Base-by-base conservation (phyloP, 306 rosid species). In the Fragaria nilgerrensis region DNA sequence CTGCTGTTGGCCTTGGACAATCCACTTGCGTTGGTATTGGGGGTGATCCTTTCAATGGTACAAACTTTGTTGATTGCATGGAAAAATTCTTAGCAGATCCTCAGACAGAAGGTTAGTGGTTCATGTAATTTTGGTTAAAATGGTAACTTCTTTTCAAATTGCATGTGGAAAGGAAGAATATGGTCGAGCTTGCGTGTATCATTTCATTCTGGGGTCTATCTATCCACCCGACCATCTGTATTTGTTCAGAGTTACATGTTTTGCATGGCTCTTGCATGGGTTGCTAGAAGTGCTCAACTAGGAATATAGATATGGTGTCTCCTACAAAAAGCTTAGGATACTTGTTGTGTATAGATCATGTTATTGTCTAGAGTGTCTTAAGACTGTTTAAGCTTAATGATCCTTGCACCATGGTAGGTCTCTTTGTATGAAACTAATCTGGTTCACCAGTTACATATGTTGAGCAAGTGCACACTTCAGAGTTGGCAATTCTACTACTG, bases 21-120 rank as follows among this genome's bases (percentile, higher is more conserved):
- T 96, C 99, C 68, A 96, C 99, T 41, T 96, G 99, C 77, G 99
- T 96, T 75, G 99, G 99, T 74, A 96, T 96, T 10, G 99, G 98
- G 63, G 98, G 99, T 50, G 99, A 96, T 86, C 99, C 99, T 80
- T 96, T 96, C 81, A 96, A 96, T 39, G 98, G 98, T 82, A 96
- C 99, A 69, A 96, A 96, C 88, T 96, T 96, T 79, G 94, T 96
- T 85, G 98, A 96, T 81, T 96, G 99, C 87, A 86, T 96, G 41
- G 86, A 85, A 56, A 92, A 83, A 84, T 93, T 93, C 88, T 79
- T 96, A 5, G 82, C 67, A 25, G 99, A 96, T 81, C 99, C 98
- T 74, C 99, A 93, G 80, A 96, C 99, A 17, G 99, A 96, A 85
- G 99, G 99, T 96, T 50, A 77, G 62, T 77, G 45, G 37, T 78